Percentiles rank a stretch among this genome's conserved stretches.
These are phyloP conservation scores for Porogramme epimiltina DNA, from an alignment of 1,284 basidiomycete genomes.

Conservation along the genomic window DNA sequence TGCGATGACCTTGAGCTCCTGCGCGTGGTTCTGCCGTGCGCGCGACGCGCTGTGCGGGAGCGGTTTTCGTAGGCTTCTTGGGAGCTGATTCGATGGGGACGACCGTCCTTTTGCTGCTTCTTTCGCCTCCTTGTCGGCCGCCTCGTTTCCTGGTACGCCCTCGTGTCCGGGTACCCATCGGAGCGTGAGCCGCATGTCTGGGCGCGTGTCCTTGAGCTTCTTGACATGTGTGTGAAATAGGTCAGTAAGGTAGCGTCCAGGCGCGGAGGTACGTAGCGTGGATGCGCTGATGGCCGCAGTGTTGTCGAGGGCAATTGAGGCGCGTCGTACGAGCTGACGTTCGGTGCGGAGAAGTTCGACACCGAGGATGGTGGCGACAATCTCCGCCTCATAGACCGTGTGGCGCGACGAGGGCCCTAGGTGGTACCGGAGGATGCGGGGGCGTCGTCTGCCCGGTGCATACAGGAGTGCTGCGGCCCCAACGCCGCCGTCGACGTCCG, in stretches of 20 bases:
- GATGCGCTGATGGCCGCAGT: background rate
- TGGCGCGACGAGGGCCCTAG: background rate
- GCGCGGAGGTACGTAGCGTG: background rate
- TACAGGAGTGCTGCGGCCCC: background rate
- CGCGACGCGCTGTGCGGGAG: constrained; percentile 10
- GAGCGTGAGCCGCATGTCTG: background rate
- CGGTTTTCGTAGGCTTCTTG: constrained; percentile 5
- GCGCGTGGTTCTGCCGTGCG: background rate
- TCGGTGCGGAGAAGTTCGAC: background rate
- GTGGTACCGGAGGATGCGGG: background rate
- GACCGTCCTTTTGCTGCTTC: constrained; percentile 12
- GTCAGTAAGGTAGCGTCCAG: background rate
- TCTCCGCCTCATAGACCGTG: background rate
- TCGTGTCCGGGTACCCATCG: constrained; percentile 19
- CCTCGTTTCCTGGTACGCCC: constrained; percentile 20
- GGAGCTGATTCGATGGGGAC: constrained; percentile 1
- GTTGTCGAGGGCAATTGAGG: background rate
- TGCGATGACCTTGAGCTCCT: background rate
- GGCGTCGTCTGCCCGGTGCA: background rate
- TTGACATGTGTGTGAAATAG: background rate
- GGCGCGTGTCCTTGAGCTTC: background rate
- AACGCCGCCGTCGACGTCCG: constrained; percentile 9
- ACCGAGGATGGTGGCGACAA: background rate
- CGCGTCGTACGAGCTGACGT: background rate
- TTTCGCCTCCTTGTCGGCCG: constrained; percentile 18